phyloP scores from a whole-genome alignment of 2,329 filamentous ascomycete species.

The Amphichorda felina region DNA sequence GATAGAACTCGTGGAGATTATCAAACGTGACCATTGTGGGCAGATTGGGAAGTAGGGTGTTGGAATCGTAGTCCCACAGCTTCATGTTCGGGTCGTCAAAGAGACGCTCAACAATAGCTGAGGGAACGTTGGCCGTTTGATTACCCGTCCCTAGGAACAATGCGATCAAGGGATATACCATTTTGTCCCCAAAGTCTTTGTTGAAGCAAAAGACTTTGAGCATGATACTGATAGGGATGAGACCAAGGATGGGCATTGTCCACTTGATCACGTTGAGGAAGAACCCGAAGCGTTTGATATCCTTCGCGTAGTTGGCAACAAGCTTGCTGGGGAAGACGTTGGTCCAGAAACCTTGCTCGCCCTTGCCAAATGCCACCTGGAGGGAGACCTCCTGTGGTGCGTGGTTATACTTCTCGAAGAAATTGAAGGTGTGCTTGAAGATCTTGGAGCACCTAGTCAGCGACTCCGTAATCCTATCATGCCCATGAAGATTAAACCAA shows the following conservation, averaged over 20 bases:
- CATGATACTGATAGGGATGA: constrained; percentile 52
- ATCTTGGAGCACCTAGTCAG: constrained; percentile 26
- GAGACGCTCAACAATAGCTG: constrained; percentile 51
- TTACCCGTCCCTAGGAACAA: constrained; percentile 67
- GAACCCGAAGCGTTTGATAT: constrained; percentile 42
- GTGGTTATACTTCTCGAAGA: constrained; percentile 46
- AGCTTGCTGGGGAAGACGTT: constrained; percentile 52
- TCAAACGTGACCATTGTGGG: constrained; percentile 58
- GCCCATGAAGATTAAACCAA: too few relatives aligned
- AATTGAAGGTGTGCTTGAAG: constrained; percentile 56
- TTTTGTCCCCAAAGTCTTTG: constrained; percentile 57
- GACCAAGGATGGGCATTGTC: constrained; percentile 47
- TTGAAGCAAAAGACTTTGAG: constrained; percentile 58
- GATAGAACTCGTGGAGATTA: constrained; percentile 48
- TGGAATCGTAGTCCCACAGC: constrained; percentile 45
- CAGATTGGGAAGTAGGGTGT: constrained; percentile 43
- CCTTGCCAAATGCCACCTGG: constrained; percentile 53
- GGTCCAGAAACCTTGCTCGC: constrained; percentile 47
- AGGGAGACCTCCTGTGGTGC: constrained; percentile 45
- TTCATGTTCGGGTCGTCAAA: constrained; percentile 47
- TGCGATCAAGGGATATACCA: constrained; percentile 60
- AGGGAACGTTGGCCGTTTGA: constrained; percentile 59
- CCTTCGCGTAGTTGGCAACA: constrained; percentile 38
- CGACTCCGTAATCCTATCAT: too few relatives aligned
- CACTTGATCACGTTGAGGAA: constrained; percentile 46